Conservation (phyloP, 2,329 filamentous ascomycete species). For the Fusarium transvaalense region DNA sequence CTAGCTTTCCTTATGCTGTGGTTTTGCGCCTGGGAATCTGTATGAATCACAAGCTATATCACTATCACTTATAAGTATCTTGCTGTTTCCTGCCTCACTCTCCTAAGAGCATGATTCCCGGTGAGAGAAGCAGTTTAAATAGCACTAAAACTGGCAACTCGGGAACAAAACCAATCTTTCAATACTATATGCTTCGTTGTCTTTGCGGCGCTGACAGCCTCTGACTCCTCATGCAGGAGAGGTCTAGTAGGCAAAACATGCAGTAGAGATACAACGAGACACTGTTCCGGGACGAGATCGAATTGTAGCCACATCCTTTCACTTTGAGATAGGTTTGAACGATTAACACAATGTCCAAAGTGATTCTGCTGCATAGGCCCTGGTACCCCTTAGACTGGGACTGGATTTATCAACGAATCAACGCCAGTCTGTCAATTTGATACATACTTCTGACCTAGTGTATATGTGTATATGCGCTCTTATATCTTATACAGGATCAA, state of each 20-base stretch:
- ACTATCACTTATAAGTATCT: not conserved
- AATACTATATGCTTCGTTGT: not conserved
- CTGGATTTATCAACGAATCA: not conserved
- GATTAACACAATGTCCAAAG: not conserved
- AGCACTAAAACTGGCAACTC: too few relatives aligned
- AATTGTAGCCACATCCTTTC: not conserved
- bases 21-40: not conserved
- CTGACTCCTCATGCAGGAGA: not conserved
- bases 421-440: not conserved
- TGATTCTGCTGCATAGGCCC: not conserved
- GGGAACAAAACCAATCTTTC: too few relatives aligned
- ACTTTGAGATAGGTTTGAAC: not conserved
- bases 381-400: not conserved
- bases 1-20: not conserved
- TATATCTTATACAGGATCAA: not conserved
- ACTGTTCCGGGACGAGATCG: not conserved
- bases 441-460: not conserved
- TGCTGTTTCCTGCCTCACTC: not conserved
- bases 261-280: not conserved
- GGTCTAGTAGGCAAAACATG: not conserved
- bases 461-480: not conserved
- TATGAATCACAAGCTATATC: not conserved
- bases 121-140: not conserved
- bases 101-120: not conserved
- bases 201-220: too few relatives aligned